Base-by-base conservation (phyloP, 2,329 filamentous ascomycete genomes). In the Clonostachys rhizophaga region DNA sequence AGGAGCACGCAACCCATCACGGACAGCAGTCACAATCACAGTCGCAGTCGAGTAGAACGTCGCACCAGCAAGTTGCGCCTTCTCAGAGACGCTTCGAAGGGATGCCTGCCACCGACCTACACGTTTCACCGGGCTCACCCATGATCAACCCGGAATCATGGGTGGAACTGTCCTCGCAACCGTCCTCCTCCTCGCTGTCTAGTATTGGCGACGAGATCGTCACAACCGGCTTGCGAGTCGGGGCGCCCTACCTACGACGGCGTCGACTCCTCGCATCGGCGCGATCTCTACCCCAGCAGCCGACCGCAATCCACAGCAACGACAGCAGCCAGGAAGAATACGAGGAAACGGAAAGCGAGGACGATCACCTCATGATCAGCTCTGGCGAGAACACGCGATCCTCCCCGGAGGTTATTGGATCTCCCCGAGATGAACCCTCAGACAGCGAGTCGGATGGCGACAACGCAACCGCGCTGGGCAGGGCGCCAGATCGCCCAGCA, bases 161-260 rank as follows among this genome's bases (percentile, higher is more conserved):
- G 94, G 83, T 97, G 57, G 92, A 99, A 65, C 84, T 99, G 50
- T 83, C 87, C 42, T 96, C 92, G 5, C 89, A 94, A 57, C 91
- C 92, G 8, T 96, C 92, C 0, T 95, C 92, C 3, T 96, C 92
- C 3, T 96, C 91, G 13, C 74, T 96, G 12, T 96, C 91, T 17
- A 96, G 83, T 46, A 83, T 86, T 61, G 81, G 79, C 52, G 91
- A 96, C 54, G 91, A 96, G 60, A 92, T 96, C 55, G 87, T 96
- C 54, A 95, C 90, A 3, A 94, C 89, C 6, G 91, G 91, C 24
- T 77, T 96, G 40, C 83, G 84, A 46, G 84, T 96, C 45, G 85
- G 87, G 53, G 78, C 79, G 56, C 76, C 81, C 42, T 81, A 83
- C 55, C 67, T 74, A 20, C 78, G 81, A 20, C 80, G 86, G 49